Conservation (phyloP, 1,139 yeast genomes). For the Pichia inconspicua region DNA sequence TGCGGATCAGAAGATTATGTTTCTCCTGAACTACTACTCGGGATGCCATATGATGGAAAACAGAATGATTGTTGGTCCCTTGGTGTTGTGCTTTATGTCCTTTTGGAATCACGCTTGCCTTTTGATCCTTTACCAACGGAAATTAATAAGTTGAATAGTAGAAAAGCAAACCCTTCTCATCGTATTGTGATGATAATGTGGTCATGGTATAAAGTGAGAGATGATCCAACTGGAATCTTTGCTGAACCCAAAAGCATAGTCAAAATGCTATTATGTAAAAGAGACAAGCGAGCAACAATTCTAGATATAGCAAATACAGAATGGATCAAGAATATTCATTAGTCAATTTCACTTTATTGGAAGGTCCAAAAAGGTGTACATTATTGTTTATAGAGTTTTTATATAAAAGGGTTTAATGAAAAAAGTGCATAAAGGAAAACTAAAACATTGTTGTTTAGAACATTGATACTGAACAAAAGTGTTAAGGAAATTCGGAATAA, state of each 20-base stretch:
- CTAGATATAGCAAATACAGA: conserved; percentile 21
- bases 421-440: neutral
- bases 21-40: conserved; percentile 86
- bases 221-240: conserved; percentile 20
- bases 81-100: conserved; percentile 80
- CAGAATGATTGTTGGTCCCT: conserved; percentile 91
- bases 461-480: neutral
- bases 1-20: conserved; percentile 97
- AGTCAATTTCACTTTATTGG: neutral
- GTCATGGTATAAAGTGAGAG: conserved; percentile 58
- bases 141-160: conserved; percentile 20
- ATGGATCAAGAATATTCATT: conserved; percentile 14
- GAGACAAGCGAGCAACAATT: conserved; percentile 42
- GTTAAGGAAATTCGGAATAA: neutral
- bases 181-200: conserved; percentile 89
- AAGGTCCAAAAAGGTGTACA: neutral
- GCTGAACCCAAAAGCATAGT: conserved; percentile 45
- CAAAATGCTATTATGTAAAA: conserved; percentile 42
- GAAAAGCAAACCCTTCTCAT: conserved; percentile 65
- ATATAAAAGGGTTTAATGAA: no score
- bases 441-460: neutral
- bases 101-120: conserved; percentile 80
- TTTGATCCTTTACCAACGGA: conserved; percentile 63
- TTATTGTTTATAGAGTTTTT: neutral
- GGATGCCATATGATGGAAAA: conserved; percentile 82